Conservation (phyloP, 139 green algal species). For the Chloropicon primus region DNA sequence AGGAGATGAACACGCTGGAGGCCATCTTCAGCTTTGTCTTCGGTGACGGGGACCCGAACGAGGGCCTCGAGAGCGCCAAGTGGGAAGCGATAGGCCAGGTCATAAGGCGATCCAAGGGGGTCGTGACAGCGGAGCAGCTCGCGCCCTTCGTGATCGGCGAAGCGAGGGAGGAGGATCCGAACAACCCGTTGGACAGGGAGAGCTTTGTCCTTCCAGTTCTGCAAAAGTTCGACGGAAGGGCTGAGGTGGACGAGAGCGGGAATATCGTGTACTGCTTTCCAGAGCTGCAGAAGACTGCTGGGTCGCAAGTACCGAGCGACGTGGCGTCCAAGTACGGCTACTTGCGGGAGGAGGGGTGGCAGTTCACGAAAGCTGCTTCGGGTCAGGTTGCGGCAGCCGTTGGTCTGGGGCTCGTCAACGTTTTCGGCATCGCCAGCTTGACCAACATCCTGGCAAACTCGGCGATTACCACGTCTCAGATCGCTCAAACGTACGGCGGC, state of each 20-base stretch:
- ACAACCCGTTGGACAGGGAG: constrained; percentile 35
- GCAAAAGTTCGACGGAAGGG: constrained; percentile 59
- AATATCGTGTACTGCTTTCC: constrained; percentile 83
- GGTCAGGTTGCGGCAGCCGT: constrained; percentile 35
- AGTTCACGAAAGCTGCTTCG: constrained; percentile 13
- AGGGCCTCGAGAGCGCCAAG: constrained; percentile 49
- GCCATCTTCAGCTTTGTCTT: constrained; percentile 92
- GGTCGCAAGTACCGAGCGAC: constrained; percentile 4
- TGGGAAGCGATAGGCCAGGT: constrained; percentile 47
- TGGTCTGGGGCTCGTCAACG: constrained; percentile 60
- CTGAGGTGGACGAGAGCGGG: constrained; percentile 67
- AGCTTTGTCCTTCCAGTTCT: constrained; percentile 81
- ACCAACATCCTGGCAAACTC: constrained; percentile 27
- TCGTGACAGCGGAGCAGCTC: constrained; percentile 88
- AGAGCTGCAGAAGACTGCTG: constrained; percentile 50
- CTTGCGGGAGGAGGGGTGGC: constrained; percentile 23
- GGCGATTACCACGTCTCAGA: constrained; percentile 4
- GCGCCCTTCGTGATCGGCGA: constrained; percentile 57
- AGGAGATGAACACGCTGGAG: constrained; percentile 67
- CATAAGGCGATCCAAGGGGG: constrained; percentile 52
- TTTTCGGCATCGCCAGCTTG: constrained; percentile 70
- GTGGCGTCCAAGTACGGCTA: constrained; percentile 14
- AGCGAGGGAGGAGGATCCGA: neutral
- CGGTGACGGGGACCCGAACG: constrained; percentile 90
- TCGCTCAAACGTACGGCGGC: neutral